A percentile compares a stretch with the other conserved stretches of the same genome.
Conservation (phyloP, 108 stramenopile species). For the Aurantiochytrium sp. region DNA sequence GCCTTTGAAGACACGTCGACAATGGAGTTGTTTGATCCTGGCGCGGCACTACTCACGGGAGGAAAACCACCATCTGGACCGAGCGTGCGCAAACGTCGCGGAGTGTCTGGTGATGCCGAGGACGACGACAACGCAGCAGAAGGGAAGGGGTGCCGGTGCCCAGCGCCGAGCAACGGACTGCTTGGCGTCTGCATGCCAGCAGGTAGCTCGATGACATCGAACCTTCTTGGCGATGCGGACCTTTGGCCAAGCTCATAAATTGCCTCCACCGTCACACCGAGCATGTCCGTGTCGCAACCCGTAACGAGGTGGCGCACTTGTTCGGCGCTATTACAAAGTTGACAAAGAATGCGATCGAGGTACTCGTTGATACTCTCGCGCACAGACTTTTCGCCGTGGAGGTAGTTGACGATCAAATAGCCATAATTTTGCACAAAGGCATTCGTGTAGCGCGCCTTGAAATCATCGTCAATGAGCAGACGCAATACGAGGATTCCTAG, state of each 20-base stretch:
- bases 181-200: neutral
- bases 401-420: neutral
- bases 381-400: neutral
- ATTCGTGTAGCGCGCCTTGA: neutral
- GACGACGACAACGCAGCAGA: too few relatives aligned
- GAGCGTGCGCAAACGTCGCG: neutral
- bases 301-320: neutral
- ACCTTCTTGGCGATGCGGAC: neutral
- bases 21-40: neutral
- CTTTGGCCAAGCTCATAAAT: neutral
- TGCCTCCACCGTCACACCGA: neutral
- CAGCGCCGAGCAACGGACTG: neutral
- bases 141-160: neutral
- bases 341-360: neutral
- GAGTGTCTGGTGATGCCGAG: neutral
- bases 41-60: neutral
- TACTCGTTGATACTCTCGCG: neutral
- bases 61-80: neutral
- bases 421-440: neutral
- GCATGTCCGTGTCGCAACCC: neutral
- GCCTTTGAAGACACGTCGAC: neutral
- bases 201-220: neutral
- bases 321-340: neutral
- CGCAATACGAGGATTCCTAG: neutral
- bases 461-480: slow-evolving; percentile 1